These are phyloP conservation scores for Wickerhamomyces sp. DNA, from an alignment of 1,139 yeast species.

Conservation along the genomic window DNA sequence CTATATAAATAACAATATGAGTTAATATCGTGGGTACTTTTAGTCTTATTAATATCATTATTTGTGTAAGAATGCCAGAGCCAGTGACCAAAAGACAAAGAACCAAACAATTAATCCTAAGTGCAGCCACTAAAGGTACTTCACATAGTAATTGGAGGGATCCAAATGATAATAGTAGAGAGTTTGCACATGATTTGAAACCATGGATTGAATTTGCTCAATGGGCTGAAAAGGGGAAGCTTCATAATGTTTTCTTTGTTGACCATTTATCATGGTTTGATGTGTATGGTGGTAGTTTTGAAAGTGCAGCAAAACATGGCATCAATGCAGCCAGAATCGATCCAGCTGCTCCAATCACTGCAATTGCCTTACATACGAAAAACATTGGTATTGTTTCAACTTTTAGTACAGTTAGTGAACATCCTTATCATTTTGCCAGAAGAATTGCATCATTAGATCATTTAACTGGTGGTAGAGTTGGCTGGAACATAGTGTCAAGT, in stretches of 20 bases:
- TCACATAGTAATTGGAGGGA: slow-evolving; percentile 38
- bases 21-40: no score
- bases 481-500: slow-evolving; percentile 41
- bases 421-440: slow-evolving; percentile 36
- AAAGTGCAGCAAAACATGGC: slow-evolving; percentile 31
- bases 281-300: slow-evolving; percentile 35
- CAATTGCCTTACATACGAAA: slow-evolving; percentile 36
- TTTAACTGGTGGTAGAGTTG: slow-evolving; percentile 35
- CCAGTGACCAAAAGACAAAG: no score
- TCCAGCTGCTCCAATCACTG: slow-evolving; percentile 31
- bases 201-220: slow-evolving; percentile 38
- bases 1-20: no score
- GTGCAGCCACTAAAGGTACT: slow-evolving; percentile 1
- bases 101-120: slow-evolving; percentile 1
- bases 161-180: slow-evolving; percentile 31
- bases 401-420: slow-evolving; percentile 36
- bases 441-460: slow-evolving; percentile 37
- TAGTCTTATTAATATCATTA: no score
- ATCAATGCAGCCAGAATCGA: slow-evolving; percentile 34
- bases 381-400: slow-evolving; percentile 35
- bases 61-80: no score
- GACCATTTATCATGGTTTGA: slow-evolving; percentile 39
- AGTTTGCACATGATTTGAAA: slow-evolving; percentile 32
- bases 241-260: slow-evolving; percentile 38
- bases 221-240: slow-evolving; percentile 35